Conservation (phyloP, 2,329 filamentous ascomycete genomes). For the Chrysoporthe austroafricana region DNA sequence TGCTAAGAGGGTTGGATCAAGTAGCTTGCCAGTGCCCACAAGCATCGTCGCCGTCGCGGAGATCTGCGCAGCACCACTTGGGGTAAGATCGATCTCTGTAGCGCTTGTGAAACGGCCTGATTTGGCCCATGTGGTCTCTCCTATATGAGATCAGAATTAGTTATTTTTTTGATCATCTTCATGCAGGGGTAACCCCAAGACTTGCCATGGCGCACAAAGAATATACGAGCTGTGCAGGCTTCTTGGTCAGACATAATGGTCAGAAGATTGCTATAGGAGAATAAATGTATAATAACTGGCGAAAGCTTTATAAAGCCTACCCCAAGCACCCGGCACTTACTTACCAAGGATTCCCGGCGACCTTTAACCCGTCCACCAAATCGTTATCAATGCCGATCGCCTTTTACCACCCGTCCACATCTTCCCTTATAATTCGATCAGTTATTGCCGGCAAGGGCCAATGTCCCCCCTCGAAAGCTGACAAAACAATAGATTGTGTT, state of each 20-base stretch:
- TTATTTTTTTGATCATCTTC: not conserved
- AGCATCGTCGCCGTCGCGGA: not conserved
- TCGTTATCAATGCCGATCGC: not conserved
- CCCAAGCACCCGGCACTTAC: not conserved
- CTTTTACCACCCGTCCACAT: too few relatives aligned
- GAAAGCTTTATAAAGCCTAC: not conserved
- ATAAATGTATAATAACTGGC: not conserved
- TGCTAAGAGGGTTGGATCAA: not conserved
- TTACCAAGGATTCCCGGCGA: not conserved
- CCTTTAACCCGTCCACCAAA: not conserved
- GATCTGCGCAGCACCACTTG: not conserved
- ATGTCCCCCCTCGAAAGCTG: too few relatives aligned
- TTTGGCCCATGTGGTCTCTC: not conserved
- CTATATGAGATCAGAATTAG: not conserved
- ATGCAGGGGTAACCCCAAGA: not conserved
- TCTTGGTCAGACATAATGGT: not conserved
- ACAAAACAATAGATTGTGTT: too few relatives aligned
- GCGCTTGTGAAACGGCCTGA: not conserved
- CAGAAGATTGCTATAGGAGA: not conserved
- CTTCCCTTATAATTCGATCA: too few relatives aligned
- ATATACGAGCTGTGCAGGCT: not conserved
- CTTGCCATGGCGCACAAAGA: not conserved
- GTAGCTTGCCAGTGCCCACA: not conserved
- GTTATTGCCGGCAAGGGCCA: too few relatives aligned
- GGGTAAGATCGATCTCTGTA: not conserved